Percentiles rank a stretch among this genome's conserved stretches.
Evolutionary conservation across 495 filamentous ascomycete species (phyloP).

Genomic region (Aspergillus nidulans): DNA sequence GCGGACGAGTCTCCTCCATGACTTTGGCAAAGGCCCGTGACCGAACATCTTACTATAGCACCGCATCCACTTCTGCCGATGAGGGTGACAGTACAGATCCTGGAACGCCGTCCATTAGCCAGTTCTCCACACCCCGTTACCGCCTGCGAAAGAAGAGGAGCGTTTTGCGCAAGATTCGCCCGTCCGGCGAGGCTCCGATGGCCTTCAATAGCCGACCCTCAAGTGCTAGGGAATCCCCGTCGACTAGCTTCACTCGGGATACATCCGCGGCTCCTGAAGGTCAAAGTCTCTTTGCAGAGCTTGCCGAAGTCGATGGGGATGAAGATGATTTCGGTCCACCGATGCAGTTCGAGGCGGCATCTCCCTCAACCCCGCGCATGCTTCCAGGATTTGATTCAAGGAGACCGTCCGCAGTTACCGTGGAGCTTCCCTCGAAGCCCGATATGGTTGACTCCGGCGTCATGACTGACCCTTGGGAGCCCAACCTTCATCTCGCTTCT

Average conservation of each 20-base stretch:
- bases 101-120: slow-evolving; percentile 56
- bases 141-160: slow-evolving; percentile 65
- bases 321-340: slow-evolving; percentile 47
- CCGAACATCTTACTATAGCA: slow-evolving; percentile 73
- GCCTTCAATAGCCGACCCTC: slow-evolving; percentile 44
- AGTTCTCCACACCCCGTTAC: slow-evolving; percentile 60
- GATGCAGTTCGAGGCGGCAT: slow-evolving; percentile 32
- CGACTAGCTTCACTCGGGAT: slow-evolving; percentile 35
- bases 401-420: slow-evolving; percentile 31
- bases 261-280: slow-evolving; percentile 50
- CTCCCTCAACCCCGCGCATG: slow-evolving; percentile 51
- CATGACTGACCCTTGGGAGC: slow-evolving; percentile 78
- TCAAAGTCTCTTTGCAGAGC: slow-evolving; percentile 86
- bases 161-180: slow-evolving; percentile 57
- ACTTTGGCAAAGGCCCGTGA: slow-evolving; percentile 47
- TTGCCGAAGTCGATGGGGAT: slow-evolving; percentile 71
- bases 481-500: slow-evolving; percentile 5
- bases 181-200: slow-evolving; percentile 60
- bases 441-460: slow-evolving; percentile 74
- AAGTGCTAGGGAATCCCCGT: slow-evolving; percentile 49
- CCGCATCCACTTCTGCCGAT: slow-evolving; percentile 82
- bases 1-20: slow-evolving; percentile 39
- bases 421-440: slow-evolving; percentile 28
- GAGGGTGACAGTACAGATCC: slow-evolving; percentile 59
- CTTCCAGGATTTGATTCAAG: slow-evolving; percentile 33